These are phyloP conservation scores for Aspergillus sclerotioniger DNA, from an alignment of 495 filamentous ascomycete species.

Conservation along the genomic window DNA sequence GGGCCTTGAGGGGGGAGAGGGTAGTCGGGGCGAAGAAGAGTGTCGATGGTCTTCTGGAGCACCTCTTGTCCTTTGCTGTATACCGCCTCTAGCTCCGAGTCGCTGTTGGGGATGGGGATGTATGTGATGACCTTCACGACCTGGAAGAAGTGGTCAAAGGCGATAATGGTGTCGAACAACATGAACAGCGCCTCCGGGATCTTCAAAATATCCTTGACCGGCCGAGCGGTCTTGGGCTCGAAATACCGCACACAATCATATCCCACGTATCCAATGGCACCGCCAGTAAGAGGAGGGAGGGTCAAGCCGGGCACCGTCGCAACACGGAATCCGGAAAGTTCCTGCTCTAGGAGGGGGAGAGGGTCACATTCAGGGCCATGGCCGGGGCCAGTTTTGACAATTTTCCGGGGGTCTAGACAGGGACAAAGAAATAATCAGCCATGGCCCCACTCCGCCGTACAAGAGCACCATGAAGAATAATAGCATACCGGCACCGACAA, in stretches of 20 bases:
- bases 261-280: conserved; percentile 92
- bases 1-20: conserved; percentile 75
- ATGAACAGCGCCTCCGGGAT: conserved; percentile 96
- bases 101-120: conserved; percentile 52
- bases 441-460: background rate
- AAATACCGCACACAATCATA: conserved; percentile 98
- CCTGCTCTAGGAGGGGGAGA: conserved; percentile 72
- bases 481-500: conserved; percentile 76
- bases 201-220: conserved; percentile 80
- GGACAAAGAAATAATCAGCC: background rate
- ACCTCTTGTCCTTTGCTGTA: conserved; percentile 64
- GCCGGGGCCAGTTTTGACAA: conserved; percentile 82
- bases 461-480: background rate
- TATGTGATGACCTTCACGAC: conserved; percentile 91
- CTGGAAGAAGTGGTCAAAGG: conserved; percentile 93
- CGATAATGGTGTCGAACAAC: conserved; percentile 93
- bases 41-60: conserved; percentile 64
- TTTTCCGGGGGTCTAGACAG: conserved; percentile 68
- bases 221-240: conserved; percentile 84
- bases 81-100: conserved; percentile 50
- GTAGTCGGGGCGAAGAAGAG: conserved; percentile 67
- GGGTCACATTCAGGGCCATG: conserved; percentile 83
- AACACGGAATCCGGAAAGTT: conserved; percentile 73
- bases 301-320: conserved; percentile 74
- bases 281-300: conserved; percentile 82